phyloP scores from a whole-genome alignment of 2,329 filamentous ascomycete species.

The Malbranchea cinnamomea region DNA sequence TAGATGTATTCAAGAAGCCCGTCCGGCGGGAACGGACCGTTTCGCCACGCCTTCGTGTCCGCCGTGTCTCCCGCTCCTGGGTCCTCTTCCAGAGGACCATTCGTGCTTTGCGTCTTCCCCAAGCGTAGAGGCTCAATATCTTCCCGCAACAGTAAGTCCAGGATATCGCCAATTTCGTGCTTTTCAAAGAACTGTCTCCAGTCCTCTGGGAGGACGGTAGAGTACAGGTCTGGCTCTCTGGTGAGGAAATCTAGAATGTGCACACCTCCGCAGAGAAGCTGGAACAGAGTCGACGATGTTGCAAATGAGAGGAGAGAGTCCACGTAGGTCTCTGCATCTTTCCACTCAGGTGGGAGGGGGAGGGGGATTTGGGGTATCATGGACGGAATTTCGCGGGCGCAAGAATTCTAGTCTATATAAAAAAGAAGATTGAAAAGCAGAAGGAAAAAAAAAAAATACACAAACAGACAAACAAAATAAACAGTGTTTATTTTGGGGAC shows the following conservation, averaged over 20 bases:
- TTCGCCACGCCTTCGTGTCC: conserved; percentile 24
- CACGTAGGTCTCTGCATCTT: conserved; percentile 60
- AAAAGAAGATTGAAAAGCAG: neutral
- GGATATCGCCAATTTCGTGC: conserved; percentile 56
- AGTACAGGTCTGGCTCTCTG: conserved; percentile 66
- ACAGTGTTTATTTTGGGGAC: no score
- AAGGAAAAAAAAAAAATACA: no score
- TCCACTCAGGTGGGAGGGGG: conserved; percentile 57
- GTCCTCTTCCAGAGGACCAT: no score
- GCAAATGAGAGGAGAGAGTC: conserved; percentile 63
- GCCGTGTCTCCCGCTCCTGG: conserved; percentile 7
- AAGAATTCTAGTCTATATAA: no score
- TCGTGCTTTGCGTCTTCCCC: conserved; percentile 8
- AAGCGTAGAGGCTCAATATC: conserved; percentile 40
- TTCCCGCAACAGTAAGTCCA: conserved; percentile 69
- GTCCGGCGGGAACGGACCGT: conserved; percentile 30
- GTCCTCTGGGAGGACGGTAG: conserved; percentile 56
- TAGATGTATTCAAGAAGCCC: conserved; percentile 58
- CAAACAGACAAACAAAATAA: no score
- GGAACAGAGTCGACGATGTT: conserved; percentile 58
- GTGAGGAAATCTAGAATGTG: conserved; percentile 97
- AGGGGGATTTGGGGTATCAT: conserved; percentile 41
- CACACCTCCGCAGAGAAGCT: conserved; percentile 87
- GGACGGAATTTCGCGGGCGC: conserved; percentile 6
- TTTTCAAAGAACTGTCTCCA: conserved; percentile 68